Percentiles rank a stretch among this genome's conserved stretches.
phyloP scores from a whole-genome alignment of 2,329 filamentous ascomycete species.

The Colletotrichum chlorophyti region DNA sequence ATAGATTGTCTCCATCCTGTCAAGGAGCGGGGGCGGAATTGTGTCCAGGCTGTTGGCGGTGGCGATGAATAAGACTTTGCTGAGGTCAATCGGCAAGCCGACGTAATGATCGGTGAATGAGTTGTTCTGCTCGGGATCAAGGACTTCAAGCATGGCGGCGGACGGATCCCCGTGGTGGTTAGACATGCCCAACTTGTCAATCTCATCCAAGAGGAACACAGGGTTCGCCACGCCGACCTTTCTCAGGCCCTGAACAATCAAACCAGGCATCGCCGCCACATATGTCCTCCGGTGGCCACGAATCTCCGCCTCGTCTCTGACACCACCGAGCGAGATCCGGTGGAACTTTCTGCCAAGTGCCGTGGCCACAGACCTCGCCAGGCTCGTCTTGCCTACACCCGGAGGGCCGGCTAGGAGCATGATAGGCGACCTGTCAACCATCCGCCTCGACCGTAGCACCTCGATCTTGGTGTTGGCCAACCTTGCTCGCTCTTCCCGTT shows the following conservation, averaged over 20 bases:
- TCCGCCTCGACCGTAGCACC: slow-evolving; percentile 79
- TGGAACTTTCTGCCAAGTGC: slow-evolving; percentile 96
- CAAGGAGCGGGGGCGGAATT: slow-evolving; percentile 90
- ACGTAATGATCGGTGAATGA: slow-evolving; percentile 96
- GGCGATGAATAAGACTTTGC: slow-evolving; percentile 96
- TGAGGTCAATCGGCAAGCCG: slow-evolving; percentile 92
- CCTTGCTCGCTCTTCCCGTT: slow-evolving; percentile 42
- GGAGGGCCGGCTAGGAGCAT: slow-evolving; percentile 91
- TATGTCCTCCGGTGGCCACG: slow-evolving; percentile 94
- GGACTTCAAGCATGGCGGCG: slow-evolving; percentile 95
- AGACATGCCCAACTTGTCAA: slow-evolving; percentile 91
- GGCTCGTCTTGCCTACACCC: slow-evolving; percentile 93
- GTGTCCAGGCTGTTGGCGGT: slow-evolving; percentile 95
- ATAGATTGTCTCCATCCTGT: slow-evolving; percentile 96
- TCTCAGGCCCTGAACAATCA: slow-evolving; percentile 91
- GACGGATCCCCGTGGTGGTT: slow-evolving; percentile 96
- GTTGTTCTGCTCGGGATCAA: slow-evolving; percentile 97
- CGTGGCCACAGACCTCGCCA: slow-evolving; percentile 91
- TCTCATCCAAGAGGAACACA: slow-evolving; percentile 94
- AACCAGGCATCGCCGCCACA: slow-evolving; percentile 97
- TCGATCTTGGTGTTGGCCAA: slow-evolving; percentile 70
- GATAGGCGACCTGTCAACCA: slow-evolving; percentile 95
- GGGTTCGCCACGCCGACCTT: slow-evolving; percentile 97
- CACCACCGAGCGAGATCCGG: slow-evolving; percentile 93
- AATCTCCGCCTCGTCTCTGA: slow-evolving; percentile 96